Base-by-base conservation (phyloP, 345 rosid species). In the Ceriops zippeliana region DNA sequence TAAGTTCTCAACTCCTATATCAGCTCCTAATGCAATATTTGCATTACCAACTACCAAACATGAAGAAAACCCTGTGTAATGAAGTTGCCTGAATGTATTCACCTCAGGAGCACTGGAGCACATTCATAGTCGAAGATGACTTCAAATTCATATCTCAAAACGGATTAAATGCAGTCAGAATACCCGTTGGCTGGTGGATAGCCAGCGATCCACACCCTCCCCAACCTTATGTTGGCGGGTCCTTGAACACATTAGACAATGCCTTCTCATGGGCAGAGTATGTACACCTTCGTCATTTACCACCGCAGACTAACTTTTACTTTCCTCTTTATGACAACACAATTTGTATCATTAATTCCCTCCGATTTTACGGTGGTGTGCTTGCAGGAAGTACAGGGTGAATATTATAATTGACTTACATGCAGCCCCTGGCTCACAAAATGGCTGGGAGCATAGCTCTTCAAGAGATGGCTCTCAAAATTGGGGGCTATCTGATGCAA, bases 121-220 rank as follows among this genome's bases (percentile, higher is more conserved):
- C 87, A 56, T 88, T 69, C 74, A 83, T 88, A 62, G 84, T 79
- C 19, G 89, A 88, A 72, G 77, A 80, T 4, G 90, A 88, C 69
- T 88, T 88, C 73, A 78, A 84, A 67, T 84, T 81, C 82, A 80
- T 86, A 53, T 78, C 89, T 6, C n/a, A 62, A 52, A 83, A 81
- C 49, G 85, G 89, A 52, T 20, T 88, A 2, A 72, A 84, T 66
- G 83, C 83, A 0, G 90, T 84, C 58, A 83, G 90, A 74, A 83
- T 88, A 61, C 92, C 90, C 0, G 88, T 83, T 38, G 92, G 88
- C 1, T 86, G 90, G 92, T 88, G 89, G 93, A 88, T 84, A 34
- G 87, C 87, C 19, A 81, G 85, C 7, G 90, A 78, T 60, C 85
- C 90, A 1, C 65, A 53, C 0, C 93, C 93, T 15, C 89, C 90